Conservation (phyloP, 2,329 filamentous ascomycete genomes). For the Cordyceps pruinosa region DNA sequence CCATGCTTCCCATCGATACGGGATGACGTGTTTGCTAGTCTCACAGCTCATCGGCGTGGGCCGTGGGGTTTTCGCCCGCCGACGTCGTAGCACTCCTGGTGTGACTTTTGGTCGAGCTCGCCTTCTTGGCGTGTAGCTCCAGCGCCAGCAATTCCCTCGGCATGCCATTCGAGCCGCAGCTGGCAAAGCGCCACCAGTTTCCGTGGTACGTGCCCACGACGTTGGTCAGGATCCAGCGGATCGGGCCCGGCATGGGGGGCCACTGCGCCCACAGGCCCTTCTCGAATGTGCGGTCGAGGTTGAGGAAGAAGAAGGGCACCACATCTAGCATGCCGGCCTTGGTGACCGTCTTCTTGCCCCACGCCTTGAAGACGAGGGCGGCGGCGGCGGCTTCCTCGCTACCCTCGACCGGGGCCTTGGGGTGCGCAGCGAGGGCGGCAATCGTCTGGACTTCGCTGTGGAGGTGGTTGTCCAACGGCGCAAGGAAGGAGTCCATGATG, state of each 20-base stretch:
- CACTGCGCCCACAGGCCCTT: slow-evolving; percentile 54
- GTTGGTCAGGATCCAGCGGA: slow-evolving; percentile 54
- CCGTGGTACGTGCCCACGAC: slow-evolving; percentile 49
- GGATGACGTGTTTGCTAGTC: background rate
- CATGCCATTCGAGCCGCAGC: slow-evolving; percentile 47
- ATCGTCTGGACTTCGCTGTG: slow-evolving; percentile 49
- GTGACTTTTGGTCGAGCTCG: background rate
- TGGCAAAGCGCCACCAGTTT: slow-evolving; percentile 58
- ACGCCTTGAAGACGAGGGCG: slow-evolving; percentile 46
- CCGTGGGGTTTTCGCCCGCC: background rate
- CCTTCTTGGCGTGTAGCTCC: slow-evolving; percentile 14
- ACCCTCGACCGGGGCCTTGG: slow-evolving; percentile 41
- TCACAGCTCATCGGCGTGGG: slow-evolving; percentile 2
- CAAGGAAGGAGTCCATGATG: slow-evolving; percentile 45
- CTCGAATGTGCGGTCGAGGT: slow-evolving; percentile 53
- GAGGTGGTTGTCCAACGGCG: slow-evolving; percentile 47
- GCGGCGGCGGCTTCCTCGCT: slow-evolving; percentile 40
- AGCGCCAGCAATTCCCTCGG: slow-evolving; percentile 49
- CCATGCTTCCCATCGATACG: no score
- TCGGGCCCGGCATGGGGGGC: slow-evolving; percentile 56
- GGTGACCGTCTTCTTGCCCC: slow-evolving; percentile 57
- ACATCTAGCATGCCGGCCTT: slow-evolving; percentile 54
- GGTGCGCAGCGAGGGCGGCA: slow-evolving; percentile 40
- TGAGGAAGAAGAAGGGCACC: slow-evolving; percentile 58
- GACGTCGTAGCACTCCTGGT: background rate